A percentile compares a stretch with the other conserved stretches of the same genome.
These are phyloP conservation scores for Penicillium sp. DNA, from an alignment of 2,329 filamentous ascomycete species.

Conservation along the genomic window DNA sequence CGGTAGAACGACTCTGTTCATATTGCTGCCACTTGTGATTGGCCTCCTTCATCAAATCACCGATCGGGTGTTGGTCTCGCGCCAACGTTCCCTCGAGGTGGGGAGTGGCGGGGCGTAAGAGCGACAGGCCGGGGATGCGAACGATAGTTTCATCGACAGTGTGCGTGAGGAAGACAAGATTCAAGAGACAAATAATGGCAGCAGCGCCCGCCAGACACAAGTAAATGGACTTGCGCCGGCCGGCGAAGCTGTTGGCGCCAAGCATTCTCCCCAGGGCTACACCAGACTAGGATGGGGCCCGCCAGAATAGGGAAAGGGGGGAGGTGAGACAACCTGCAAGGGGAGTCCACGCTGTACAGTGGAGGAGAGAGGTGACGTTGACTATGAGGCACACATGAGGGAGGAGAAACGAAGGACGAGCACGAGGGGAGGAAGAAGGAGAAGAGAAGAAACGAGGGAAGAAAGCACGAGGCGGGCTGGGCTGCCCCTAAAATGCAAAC, in stretches of 20 bases:
- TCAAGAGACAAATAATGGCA: slow-evolving; percentile 15
- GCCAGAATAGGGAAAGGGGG: slow-evolving; percentile 2
- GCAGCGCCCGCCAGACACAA: slow-evolving; percentile 16
- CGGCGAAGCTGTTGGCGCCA: slow-evolving; percentile 15
- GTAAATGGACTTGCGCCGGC: slow-evolving; percentile 19
- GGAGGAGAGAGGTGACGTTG: not conserved
- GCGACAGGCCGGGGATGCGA: slow-evolving; percentile 7
- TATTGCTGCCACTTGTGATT: slow-evolving; percentile 38
- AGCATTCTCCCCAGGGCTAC: slow-evolving; percentile 12
- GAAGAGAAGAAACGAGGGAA: not conserved
- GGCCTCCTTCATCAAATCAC: slow-evolving; percentile 38
- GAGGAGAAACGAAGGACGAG: not conserved
- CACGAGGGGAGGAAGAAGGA: not conserved
- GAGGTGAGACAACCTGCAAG: too few relatives aligned
- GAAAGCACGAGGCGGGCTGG: not conserved
- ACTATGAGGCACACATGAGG: slow-evolving; percentile 10
- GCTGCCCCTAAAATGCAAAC: not conserved
- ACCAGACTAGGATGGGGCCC: slow-evolving; percentile 3
- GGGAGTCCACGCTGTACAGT: not conserved
- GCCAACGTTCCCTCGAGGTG: slow-evolving; percentile 13
- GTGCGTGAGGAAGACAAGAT: slow-evolving; percentile 15
- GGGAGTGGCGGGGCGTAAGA: slow-evolving; percentile 5
- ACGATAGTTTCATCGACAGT: slow-evolving; percentile 12
- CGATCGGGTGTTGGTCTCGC: slow-evolving; percentile 35
- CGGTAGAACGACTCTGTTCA: slow-evolving; percentile 37